Base-by-base conservation (phyloP, 1,284 basidiomycete species). In the Stereum hirsutum region DNA sequence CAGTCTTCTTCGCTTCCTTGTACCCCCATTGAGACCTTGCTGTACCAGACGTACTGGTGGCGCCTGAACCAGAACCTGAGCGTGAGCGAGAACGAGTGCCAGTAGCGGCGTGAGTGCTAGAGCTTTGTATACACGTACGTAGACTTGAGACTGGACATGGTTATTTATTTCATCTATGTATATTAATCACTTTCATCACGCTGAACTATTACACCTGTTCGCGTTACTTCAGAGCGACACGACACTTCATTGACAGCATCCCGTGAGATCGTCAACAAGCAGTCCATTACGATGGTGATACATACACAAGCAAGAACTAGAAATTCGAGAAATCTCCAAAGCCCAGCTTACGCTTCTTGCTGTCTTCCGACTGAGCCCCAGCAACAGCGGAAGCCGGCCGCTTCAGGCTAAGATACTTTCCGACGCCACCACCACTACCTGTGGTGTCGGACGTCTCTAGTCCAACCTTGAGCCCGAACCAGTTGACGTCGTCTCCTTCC, bases 391-490 rank as follows among this genome's bases (percentile, higher is more conserved):
- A 39, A 10, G 55, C 42, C 27, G 74, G 66, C 39, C 81, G 61
- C 55, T 81, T 84, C 33, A 51, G 32, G 49, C 67, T 70, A 33
- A 89, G 63, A 56, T 89, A 89, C 57, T 83, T 88, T 1, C 85
- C 75, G 4, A 78, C 61, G 6, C 72, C 67, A 35, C 56, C 60
- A 5, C 58, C 65, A 11, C 47, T 58, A 12, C 44, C 50, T 7
- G 30, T 37, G 3, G 56, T 55, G 21, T 58, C 54, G 4, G 55
- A 57, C 4, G 59, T 46, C 23, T 64, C 66, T 23, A 68, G 48
- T 3, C 83, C 80, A 5, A 88, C 71, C 58, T 83, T 87, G 33
- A 78, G 74, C n/a, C 86, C 86, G 58, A 89, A 89, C 87, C 86
- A 89, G 53, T 87, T 89, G 31, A 81, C 69, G 44, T 82, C 71